A percentile compares a stretch with the other conserved stretches of the same genome.
Conservation (phyloP, 1,284 basidiomycete species). For the Papiliotrema flavescens region DNA sequence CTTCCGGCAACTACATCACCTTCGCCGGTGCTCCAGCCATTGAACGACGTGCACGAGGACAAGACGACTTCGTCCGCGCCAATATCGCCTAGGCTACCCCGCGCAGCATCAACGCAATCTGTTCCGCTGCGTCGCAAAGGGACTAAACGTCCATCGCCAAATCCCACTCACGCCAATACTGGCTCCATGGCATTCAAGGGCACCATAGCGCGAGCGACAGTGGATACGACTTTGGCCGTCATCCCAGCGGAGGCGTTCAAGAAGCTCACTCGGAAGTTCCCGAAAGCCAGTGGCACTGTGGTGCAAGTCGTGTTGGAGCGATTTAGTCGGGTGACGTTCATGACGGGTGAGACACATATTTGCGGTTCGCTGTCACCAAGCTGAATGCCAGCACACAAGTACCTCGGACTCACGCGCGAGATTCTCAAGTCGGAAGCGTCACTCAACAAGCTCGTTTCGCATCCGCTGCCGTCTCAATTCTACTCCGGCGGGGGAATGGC, state of each 20-base stretch:
- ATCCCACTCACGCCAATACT: background rate
- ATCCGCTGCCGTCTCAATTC: slow-evolving; percentile 85
- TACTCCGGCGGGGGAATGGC: slow-evolving; percentile 93
- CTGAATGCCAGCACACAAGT: slow-evolving; percentile 71
- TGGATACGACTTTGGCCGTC: slow-evolving; percentile 95
- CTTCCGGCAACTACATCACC: background rate
- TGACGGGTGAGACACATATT: slow-evolving; percentile 44
- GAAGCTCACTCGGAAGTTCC: slow-evolving; percentile 79
- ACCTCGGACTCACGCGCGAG: slow-evolving; percentile 91
- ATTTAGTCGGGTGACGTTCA: slow-evolving; percentile 95
- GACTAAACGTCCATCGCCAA: background rate
- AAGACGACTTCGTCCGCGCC: background rate
- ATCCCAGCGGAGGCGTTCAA: slow-evolving; percentile 96
- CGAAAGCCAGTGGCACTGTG: slow-evolving; percentile 94
- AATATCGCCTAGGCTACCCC: background rate
- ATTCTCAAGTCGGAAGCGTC: slow-evolving; percentile 93
- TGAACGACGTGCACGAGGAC: too few species aligned
- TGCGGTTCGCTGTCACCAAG: background rate
- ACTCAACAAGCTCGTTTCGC: slow-evolving; percentile 93
- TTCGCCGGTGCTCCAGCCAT: background rate
- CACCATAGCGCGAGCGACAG: slow-evolving; percentile 79
- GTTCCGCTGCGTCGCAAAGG: background rate
- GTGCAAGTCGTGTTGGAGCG: slow-evolving; percentile 69
- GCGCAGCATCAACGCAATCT: background rate
- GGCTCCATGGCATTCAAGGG: slow-evolving; percentile 23